Base-by-base conservation (phyloP, 352 stramenopile genomes). In the Phytophthora quininea region DNA sequence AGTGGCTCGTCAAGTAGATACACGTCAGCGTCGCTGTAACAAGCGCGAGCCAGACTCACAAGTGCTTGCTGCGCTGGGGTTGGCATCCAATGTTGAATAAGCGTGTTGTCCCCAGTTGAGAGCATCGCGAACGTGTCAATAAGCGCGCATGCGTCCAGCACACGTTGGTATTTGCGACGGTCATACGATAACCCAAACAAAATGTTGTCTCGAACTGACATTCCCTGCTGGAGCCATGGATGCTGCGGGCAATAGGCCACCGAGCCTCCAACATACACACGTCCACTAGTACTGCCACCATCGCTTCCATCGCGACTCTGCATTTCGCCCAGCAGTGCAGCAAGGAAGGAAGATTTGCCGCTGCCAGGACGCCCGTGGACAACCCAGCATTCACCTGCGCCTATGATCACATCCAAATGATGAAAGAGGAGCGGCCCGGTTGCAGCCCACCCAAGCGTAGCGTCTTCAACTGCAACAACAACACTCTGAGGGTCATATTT, bases 291-390 rank as follows among this genome's bases (percentile, higher is more conserved):
- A 14, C 3, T 43, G 19, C 30, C 57, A 30, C 57, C 58, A 43
- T 77, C 60, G 49, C 54, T 69, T 31, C 76, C 78, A 8, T 78
- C 40, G 54, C 67, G 77, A 46, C 77, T 84, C 69, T 95, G 80
- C 88, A 99, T 98, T 70, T 99, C 97, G 29, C 97, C 97, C 15
- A 99, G 68, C 54, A 99, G 77, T 4, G 92, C 92, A 7, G 88
- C 90, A 4, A 99, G 78, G 19, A 99, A 89, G 2, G 91, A 98
- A 40, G 88, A 98, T 74, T 99, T 99, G 49, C 97, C 97, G 61
- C 81, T 93, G 3, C 95, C 97, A 4, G 98, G 95, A 8, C 80
- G 74, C 27, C 98, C 98, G 43, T 99, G 93, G 2, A 99, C 77
- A 12, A 96, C 88, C 2, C 98, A 82, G 9, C 99, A 80, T 56